A percentile compares a stretch with the other conserved stretches of the same genome.
phyloP scores from a whole-genome alignment of 768 basidiomycete genomes.

The Daedaleopsis nitida region DNA sequence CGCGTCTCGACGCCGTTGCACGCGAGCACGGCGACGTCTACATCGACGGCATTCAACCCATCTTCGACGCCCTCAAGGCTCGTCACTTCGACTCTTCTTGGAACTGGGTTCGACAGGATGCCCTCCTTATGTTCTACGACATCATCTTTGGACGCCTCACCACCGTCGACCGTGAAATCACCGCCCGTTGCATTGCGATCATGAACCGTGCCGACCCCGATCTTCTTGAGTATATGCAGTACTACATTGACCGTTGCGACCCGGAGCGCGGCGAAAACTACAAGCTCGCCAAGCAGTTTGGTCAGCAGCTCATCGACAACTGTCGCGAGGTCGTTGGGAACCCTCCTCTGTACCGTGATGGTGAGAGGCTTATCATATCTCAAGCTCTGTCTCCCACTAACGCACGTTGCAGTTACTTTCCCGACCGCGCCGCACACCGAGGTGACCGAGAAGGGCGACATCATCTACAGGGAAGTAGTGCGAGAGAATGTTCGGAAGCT shows the following conservation, averaged over 20 bases:
- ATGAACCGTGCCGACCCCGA: slow-evolving; percentile 97
- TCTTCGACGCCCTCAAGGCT: slow-evolving; percentile 93
- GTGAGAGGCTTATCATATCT: slow-evolving; percentile 45
- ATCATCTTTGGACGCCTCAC: slow-evolving; percentile 95
- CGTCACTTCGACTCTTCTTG: slow-evolving; percentile 98
- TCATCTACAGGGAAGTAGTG: slow-evolving; percentile 92
- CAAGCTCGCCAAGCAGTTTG: slow-evolving; percentile 95
- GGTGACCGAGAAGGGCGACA: slow-evolving; percentile 91
- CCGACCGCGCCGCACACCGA: slow-evolving; percentile 97
- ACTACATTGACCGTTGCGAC: slow-evolving; percentile 84
- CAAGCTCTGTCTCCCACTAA: neutral
- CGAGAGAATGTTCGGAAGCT: slow-evolving; percentile 96
- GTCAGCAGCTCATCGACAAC: slow-evolving; percentile 94
- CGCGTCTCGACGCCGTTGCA: slow-evolving; percentile 83
- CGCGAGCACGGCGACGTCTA: slow-evolving; percentile 94
- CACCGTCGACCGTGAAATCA: slow-evolving; percentile 94
- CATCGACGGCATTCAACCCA: slow-evolving; percentile 92
- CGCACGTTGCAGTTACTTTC: slow-evolving; percentile 74
- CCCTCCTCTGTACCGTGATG: slow-evolving; percentile 94
- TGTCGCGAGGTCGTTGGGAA: slow-evolving; percentile 80
- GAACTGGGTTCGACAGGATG: slow-evolving; percentile 99
- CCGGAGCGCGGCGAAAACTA: slow-evolving; percentile 87
- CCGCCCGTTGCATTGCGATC: slow-evolving; percentile 94
- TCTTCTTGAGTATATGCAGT: slow-evolving; percentile 93
- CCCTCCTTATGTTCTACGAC: slow-evolving; percentile 96